Base-by-base conservation (phyloP, 768 basidiomycete species). In the Termitomyces sp. region DNA sequence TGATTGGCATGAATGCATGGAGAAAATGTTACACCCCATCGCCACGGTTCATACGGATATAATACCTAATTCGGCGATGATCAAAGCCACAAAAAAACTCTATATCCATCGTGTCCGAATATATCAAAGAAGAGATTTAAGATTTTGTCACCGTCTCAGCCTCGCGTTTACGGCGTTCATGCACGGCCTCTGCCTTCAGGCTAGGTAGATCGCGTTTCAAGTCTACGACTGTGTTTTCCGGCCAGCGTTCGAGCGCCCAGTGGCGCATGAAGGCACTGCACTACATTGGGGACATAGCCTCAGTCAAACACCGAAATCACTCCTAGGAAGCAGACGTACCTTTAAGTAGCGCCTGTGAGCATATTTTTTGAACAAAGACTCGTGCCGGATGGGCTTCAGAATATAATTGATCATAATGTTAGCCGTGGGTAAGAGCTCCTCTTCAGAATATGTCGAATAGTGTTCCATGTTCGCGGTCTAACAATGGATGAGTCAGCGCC, bases 401-500 rank as follows among this genome's bases (percentile, higher is more conserved):
- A 96, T 76, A 66, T 94, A 95, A 71, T 92, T 90, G 64, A 97
- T 68, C 90, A 97, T 94, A 61, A 90, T 65, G 66, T 88, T 90
- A 0, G 92, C 95, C 0, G 84, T 85, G 0, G 92, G 90, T 33
- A 94, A 72, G 46, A 98, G 70, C 53, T 87, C 86, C 40, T 81
- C 82, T 72, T 95, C 91, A 4, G 87, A 74, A 70, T 94, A 97
- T 30, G 86, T 86, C 2, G 92, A 88, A 68, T 94, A 97, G 68
- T 96, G 92, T 12, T 87, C 87, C 44, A 96, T 72, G 66, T 91
- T 96, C 2, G 91, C 77, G 32, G 86, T 86, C 94, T 96, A 68
- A 32, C 26, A 32, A 42, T 6, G 16, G 60, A 22, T n/a, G 35
- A 54, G 49, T 68, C 4, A 62, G 58, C n/a, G 35, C 14, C 42